Evolutionary conservation across 2,329 filamentous ascomycete species (phyloP).

Genomic region (Epichloe gansuensis): DNA sequence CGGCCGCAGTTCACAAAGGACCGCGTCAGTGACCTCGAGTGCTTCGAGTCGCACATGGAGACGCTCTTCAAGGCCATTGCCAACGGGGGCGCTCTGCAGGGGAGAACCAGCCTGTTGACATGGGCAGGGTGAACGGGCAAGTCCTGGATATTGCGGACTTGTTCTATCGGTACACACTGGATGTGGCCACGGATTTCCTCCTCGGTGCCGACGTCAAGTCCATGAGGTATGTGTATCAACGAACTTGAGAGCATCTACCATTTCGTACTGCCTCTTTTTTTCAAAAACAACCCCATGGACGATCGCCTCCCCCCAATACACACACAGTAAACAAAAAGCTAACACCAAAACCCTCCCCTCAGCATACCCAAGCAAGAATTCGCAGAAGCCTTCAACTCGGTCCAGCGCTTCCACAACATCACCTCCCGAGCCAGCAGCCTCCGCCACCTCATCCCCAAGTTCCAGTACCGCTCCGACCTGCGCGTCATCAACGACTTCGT

Average conservation of each 20-base stretch:
- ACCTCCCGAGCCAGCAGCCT: slow-evolving; percentile 23
- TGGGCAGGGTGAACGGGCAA: slow-evolving; percentile 47
- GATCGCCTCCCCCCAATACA: too few species aligned
- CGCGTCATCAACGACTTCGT: slow-evolving; percentile 68
- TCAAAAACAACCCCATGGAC: too few species aligned
- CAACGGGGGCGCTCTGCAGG: slow-evolving; percentile 42
- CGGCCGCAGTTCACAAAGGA: slow-evolving; percentile 80
- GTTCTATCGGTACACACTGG: slow-evolving; percentile 76
- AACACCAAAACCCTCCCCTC: neutral
- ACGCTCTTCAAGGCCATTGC: slow-evolving; percentile 58
- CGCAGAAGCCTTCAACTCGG: slow-evolving; percentile 56
- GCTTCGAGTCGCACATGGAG: slow-evolving; percentile 69
- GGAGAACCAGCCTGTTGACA: slow-evolving; percentile 53
- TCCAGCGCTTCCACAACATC: slow-evolving; percentile 57
- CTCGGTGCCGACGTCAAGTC: slow-evolving; percentile 63
- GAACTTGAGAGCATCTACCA: neutral
- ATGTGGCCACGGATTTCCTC: slow-evolving; percentile 77
- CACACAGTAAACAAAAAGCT: neutral
- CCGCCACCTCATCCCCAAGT: slow-evolving; percentile 44
- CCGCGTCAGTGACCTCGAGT: slow-evolving; percentile 67
- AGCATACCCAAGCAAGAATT: slow-evolving; percentile 44
- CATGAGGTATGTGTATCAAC: slow-evolving; percentile 29
- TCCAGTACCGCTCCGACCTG: slow-evolving; percentile 50
- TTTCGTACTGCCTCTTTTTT: too few species aligned
- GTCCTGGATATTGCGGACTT: slow-evolving; percentile 61